Conservation (phyloP, 768 basidiomycete species). For the Amanita brunnescens region DNA sequence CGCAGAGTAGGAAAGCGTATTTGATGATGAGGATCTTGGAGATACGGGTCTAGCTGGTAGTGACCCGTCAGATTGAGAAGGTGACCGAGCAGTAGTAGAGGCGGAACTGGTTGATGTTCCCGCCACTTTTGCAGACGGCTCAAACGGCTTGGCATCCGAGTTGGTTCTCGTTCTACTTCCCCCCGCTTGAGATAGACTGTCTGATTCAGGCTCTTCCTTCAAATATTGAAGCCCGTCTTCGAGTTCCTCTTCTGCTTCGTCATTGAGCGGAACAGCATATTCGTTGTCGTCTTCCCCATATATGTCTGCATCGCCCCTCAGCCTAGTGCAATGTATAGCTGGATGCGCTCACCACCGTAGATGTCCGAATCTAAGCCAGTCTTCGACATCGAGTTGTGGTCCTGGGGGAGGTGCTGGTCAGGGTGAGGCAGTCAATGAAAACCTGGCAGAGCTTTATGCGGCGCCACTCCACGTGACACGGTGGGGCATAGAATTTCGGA, state of each 20-base stretch:
- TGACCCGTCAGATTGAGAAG: slow-evolving; percentile 15
- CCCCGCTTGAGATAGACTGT: background rate
- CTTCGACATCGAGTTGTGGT: background rate
- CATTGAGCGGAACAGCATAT: slow-evolving; percentile 19
- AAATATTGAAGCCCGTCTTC: slow-evolving; percentile 12
- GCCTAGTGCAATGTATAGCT: slow-evolving; percentile 21
- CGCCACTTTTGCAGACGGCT: slow-evolving; percentile 1
- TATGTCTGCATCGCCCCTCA: slow-evolving; percentile 30
- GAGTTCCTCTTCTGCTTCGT: slow-evolving; percentile 22
- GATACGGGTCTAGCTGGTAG: slow-evolving; percentile 22
- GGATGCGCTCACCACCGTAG: slow-evolving; percentile 22
- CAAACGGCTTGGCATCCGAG: slow-evolving; percentile 1
- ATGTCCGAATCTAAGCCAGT: slow-evolving; percentile 24
- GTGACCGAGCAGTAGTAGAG: slow-evolving; percentile 10
- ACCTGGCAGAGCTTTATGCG: background rate
- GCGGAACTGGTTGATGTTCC: background rate
- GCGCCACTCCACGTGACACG: slow-evolving; percentile 3
- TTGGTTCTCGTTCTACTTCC: slow-evolving; percentile 1
- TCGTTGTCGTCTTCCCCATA: slow-evolving; percentile 46
- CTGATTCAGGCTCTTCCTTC: slow-evolving; percentile 4
- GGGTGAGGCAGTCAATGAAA: background rate
- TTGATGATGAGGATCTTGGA: slow-evolving; percentile 14
- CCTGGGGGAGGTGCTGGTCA: background rate
- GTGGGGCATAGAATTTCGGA: too few species aligned
- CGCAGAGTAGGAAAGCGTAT: slow-evolving; percentile 46